phyloP scores from a whole-genome alignment of 2,329 filamentous ascomycete species.

The Fusarium sp. region DNA sequence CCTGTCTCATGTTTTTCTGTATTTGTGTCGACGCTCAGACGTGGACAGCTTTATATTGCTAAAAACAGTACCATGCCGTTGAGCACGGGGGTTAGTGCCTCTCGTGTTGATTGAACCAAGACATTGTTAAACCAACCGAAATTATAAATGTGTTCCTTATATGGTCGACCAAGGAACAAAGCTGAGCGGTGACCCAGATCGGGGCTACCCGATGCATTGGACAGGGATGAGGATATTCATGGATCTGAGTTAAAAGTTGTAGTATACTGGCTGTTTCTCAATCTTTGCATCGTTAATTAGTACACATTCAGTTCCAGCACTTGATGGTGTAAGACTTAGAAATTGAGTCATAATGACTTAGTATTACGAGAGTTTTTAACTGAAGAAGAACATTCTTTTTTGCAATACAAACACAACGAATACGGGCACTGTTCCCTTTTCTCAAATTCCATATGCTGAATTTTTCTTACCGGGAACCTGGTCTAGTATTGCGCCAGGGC shows the following conservation, averaged over 20 bases:
- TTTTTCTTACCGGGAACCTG: constrained; percentile 27
- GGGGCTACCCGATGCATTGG: constrained; percentile 33
- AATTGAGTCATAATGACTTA: constrained; percentile 14
- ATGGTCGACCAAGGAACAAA: constrained; percentile 25
- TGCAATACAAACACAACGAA: too few relatives aligned
- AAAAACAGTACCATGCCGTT: constrained; percentile 6
- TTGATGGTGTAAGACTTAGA: background rate
- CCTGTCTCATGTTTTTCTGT: constrained; percentile 15
- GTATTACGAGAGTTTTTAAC: constrained; percentile 1
- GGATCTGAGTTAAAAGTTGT: constrained; percentile 2
- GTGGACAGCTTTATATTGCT: constrained; percentile 1
- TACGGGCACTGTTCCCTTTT: background rate
- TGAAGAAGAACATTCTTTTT: constrained; percentile 4
- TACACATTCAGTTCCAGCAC: constrained; percentile 4
- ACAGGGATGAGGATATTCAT: constrained; percentile 18
- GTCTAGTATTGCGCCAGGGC: constrained; percentile 27
- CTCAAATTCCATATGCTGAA: constrained; percentile 1
- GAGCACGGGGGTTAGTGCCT: background rate
- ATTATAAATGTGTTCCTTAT: constrained; percentile 2
- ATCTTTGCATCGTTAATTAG: constrained; percentile 13
- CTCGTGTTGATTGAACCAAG: background rate
- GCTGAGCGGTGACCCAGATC: constrained; percentile 27
- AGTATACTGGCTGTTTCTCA: constrained; percentile 18
- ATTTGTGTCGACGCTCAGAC: constrained; percentile 6
- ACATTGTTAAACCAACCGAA: constrained; percentile 4